These are phyloP conservation scores for Pythium guiyangense DNA, from an alignment of 352 stramenopile genomes.

Conservation along the genomic window DNA sequence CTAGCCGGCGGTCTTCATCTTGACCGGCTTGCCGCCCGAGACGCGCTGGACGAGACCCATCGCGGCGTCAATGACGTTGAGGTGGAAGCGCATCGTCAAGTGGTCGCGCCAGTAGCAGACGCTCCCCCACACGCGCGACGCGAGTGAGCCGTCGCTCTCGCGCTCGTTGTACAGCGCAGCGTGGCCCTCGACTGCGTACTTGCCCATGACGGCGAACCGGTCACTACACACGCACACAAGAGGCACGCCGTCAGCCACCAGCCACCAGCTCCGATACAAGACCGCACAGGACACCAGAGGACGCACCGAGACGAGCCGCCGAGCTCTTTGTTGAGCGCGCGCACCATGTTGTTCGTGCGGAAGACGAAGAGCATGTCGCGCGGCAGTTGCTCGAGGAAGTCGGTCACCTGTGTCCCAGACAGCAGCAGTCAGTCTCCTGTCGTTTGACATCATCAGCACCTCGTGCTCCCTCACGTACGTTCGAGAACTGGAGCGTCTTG, in stretches of 20 bases:
- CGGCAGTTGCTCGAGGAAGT: constrained; percentile 84
- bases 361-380: constrained; percentile 91
- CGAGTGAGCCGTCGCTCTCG: constrained; percentile 1
- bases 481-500: constrained; percentile 55
- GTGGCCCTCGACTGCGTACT: constrained; percentile 63
- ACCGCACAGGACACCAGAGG: too few relatives aligned
- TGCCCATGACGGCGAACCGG: constrained; percentile 69
- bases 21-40: constrained; percentile 22
- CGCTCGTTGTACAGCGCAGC: constrained; percentile 31
- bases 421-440: not conserved
- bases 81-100: constrained; percentile 51
- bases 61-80: constrained; percentile 54
- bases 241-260: not conserved
- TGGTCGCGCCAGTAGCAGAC: constrained; percentile 64
- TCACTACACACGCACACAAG: constrained; percentile 25
- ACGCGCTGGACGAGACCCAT: constrained; percentile 37
- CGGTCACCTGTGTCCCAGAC: constrained; percentile 36
- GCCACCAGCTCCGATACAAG: too few relatives aligned
- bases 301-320: constrained; percentile 64
- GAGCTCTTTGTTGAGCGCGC: constrained; percentile 86
- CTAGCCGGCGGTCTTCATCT: constrained; percentile 38
- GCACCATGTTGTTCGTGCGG: constrained; percentile 89
- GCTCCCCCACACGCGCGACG: constrained; percentile 14
- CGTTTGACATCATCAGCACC: too few relatives aligned
- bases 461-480: too few relatives aligned